A percentile compares a stretch with the other conserved stretches of the same genome.
Evolutionary conservation across 2,329 filamentous ascomycete genomes (phyloP).

Genomic region (Xylariales sp.): DNA sequence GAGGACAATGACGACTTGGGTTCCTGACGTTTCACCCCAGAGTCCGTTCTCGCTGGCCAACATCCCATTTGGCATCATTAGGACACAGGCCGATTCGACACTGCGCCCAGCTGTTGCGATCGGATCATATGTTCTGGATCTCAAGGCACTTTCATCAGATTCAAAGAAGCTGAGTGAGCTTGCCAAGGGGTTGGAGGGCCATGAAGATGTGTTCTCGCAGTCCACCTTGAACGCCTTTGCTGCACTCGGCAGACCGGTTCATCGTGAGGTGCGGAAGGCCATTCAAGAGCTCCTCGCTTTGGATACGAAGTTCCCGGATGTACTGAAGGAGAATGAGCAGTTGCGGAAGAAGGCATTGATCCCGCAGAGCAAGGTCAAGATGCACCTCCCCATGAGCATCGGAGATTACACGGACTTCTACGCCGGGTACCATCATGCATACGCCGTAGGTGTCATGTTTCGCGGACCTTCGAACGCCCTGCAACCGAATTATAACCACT

Average conservation of each 20-base stretch:
- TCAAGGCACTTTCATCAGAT: constrained; percentile 39
- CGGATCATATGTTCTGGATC: constrained; percentile 66
- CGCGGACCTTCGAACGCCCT: constrained; percentile 68
- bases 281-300: constrained; percentile 63
- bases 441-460: constrained; percentile 63
- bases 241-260: constrained; percentile 61
- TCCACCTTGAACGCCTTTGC: constrained; percentile 71
- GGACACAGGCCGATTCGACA: constrained; percentile 48
- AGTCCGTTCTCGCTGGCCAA: constrained; percentile 68
- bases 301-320: constrained; percentile 52
- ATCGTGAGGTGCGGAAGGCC: constrained; percentile 63
- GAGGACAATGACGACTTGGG: constrained; percentile 22
- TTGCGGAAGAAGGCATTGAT: constrained; percentile 56
- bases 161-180: constrained; percentile 15
- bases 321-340: constrained; percentile 57
- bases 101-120: constrained; percentile 68
- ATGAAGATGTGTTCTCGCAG: constrained; percentile 58
- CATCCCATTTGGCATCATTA: constrained; percentile 80
- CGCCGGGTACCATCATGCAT: constrained; percentile 73
- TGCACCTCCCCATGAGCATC: constrained; percentile 71
- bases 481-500: constrained; percentile 75
- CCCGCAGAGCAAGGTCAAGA: constrained; percentile 53
- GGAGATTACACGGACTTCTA: constrained; percentile 87
- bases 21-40: constrained; percentile 28
- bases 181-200: constrained; percentile 41